Evolutionary conservation across 768 basidiomycete species (phyloP).

Genomic region (Tricholoma saponaceum): DNA sequence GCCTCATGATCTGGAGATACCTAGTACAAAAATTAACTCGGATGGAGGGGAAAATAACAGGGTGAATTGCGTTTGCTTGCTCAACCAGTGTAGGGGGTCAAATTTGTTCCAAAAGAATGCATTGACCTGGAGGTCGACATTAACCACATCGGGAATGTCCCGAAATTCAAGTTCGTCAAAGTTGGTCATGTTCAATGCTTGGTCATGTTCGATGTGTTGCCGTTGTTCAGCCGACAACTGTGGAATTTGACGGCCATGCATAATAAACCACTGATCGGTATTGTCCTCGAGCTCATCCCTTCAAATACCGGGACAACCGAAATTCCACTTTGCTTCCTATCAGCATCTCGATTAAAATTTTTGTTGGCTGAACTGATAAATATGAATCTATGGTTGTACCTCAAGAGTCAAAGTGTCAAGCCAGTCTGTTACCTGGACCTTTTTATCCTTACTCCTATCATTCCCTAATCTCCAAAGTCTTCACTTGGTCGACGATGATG

Average conservation of each 20-base stretch:
- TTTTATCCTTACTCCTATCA: not conserved
- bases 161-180: constrained; percentile 7
- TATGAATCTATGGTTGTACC: not conserved
- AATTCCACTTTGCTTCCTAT: not conserved
- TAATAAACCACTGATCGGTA: too few relatives aligned
- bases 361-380: not conserved
- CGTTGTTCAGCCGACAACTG: too few relatives aligned
- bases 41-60: constrained; percentile 6
- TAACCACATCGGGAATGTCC: constrained; percentile 1
- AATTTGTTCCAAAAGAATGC: constrained; percentile 6
- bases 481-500: not conserved
- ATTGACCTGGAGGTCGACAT: constrained; percentile 6
- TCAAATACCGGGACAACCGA: not conserved
- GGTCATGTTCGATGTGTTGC: too few relatives aligned
- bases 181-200: too few relatives aligned
- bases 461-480: not conserved
- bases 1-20: too few relatives aligned
- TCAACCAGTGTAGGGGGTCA: constrained; percentile 1
- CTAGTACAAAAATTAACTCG: constrained; percentile 5
- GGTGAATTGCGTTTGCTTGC: constrained; percentile 8
- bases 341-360: not conserved
- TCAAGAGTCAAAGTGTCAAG: not conserved
- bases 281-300: not conserved
- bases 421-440: not conserved
- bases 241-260: too few relatives aligned